Evolutionary conservation across 83 land plant species (phyloP).

Genomic region (Picea abies): DNA sequence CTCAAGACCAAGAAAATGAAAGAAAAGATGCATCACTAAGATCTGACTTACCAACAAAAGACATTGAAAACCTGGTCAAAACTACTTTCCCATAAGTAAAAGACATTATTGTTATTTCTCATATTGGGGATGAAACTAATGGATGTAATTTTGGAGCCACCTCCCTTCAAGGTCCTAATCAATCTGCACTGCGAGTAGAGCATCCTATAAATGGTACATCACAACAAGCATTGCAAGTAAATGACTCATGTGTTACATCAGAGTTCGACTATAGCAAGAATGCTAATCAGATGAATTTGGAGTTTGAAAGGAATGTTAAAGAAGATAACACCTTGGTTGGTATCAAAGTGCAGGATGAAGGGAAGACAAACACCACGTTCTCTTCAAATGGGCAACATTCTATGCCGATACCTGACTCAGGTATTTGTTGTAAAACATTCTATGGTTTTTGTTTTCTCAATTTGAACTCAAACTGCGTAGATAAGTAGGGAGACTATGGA

Average conservation of each 20-base stretch:
- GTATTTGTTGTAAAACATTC: background rate
- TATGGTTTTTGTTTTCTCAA: background rate
- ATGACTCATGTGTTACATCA: background rate
- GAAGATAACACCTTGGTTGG: background rate
- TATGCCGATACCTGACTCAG: background rate
- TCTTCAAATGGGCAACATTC: background rate
- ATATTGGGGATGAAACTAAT: background rate
- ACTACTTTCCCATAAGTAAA: background rate
- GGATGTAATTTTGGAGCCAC: background rate
- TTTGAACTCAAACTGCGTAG: too few relatives aligned
- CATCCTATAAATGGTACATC: background rate
- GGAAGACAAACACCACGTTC: background rate
- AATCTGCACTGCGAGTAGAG: background rate
- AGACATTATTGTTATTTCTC: background rate
- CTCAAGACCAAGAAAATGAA: too few relatives aligned
- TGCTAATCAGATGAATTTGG: background rate
- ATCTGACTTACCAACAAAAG: too few relatives aligned
- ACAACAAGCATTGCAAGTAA: background rate
- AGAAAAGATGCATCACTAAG: too few relatives aligned
- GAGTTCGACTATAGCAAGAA: background rate
- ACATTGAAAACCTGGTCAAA: too few relatives aligned
- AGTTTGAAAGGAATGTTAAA: background rate
- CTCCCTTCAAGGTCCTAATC: background rate
- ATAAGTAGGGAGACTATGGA: too few relatives aligned
- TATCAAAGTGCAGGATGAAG: background rate